Evolutionary conservation across 371 early-diverging fungal species (phyloP).

Genomic region (Chytridiales sp.): DNA sequence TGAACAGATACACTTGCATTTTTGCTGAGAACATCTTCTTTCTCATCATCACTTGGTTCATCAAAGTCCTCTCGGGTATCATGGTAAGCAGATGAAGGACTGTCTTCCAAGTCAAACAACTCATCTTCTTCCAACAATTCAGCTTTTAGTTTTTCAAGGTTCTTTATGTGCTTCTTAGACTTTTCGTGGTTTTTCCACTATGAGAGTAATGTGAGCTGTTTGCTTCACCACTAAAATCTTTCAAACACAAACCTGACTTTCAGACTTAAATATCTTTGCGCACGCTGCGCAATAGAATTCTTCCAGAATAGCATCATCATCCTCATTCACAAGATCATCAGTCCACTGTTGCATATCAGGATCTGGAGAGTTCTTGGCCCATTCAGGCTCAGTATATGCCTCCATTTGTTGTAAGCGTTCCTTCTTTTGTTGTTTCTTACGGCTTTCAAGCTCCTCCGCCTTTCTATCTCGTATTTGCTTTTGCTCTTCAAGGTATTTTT

Average conservation of each 20-base stretch:
- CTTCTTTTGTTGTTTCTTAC: constrained; percentile 50
- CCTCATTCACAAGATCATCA: constrained; percentile 21
- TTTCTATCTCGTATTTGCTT: constrained; percentile 53
- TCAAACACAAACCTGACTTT: constrained; percentile 50
- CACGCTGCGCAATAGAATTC: constrained; percentile 78
- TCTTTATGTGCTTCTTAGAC: constrained; percentile 73
- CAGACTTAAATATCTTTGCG: constrained; percentile 72
- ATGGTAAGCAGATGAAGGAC: not conserved
- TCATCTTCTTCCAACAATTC: constrained; percentile 66
- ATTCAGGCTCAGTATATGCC: constrained; percentile 33
- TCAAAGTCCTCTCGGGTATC: not conserved
- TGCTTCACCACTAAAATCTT: not conserved
- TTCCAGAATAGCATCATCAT: constrained; percentile 17
- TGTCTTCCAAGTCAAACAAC: constrained; percentile 4
- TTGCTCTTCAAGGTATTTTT: constrained; percentile 52
- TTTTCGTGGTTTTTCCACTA: constrained; percentile 71
- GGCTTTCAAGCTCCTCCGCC: constrained; percentile 54
- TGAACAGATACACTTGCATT: too few species aligned
- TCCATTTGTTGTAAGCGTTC: constrained; percentile 18
- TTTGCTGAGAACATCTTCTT: constrained; percentile 8
- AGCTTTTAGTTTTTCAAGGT: constrained; percentile 59
- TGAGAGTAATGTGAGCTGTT: not conserved
- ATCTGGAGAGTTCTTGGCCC: constrained; percentile 24
- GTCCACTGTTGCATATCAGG: constrained; percentile 7
- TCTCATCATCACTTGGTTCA: constrained; percentile 8